Evolutionary conservation across 2,329 filamentous ascomycete species (phyloP).

Genomic region (Alternaria solani): DNA sequence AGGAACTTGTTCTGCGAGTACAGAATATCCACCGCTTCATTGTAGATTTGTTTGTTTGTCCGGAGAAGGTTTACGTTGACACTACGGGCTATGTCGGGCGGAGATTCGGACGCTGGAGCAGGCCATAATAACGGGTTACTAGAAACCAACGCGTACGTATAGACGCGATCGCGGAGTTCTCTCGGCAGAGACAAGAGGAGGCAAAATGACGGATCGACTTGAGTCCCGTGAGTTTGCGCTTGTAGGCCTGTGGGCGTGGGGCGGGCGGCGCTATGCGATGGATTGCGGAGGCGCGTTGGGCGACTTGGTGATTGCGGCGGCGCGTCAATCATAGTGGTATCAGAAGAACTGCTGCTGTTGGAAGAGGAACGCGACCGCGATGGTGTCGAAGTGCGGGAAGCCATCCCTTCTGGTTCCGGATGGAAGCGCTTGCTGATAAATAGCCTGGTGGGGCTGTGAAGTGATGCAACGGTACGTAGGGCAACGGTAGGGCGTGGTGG

Average conservation of each 20-base stretch:
- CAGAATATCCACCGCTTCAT: slow-evolving; percentile 46
- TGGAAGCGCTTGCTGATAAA: slow-evolving; percentile 8
- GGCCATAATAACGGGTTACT: slow-evolving; percentile 48
- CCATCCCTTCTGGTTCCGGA: slow-evolving; percentile 27
- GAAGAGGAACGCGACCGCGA: slow-evolving; percentile 43
- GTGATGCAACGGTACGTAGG: slow-evolving; percentile 8
- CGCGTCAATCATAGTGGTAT: slow-evolving; percentile 47
- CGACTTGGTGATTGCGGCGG: slow-evolving; percentile 34
- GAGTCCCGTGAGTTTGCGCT: slow-evolving; percentile 1
- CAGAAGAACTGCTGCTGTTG: slow-evolving; percentile 39
- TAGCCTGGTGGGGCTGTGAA: slow-evolving; percentile 17
- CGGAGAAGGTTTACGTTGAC: slow-evolving; percentile 40
- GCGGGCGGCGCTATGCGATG: slow-evolving; percentile 25
- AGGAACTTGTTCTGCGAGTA: slow-evolving; percentile 49
- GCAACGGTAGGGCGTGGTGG: slow-evolving; percentile 4
- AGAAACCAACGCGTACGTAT: slow-evolving; percentile 42
- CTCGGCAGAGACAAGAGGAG: slow-evolving; percentile 48
- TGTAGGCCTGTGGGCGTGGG: slow-evolving; percentile 7
- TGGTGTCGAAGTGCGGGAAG: slow-evolving; percentile 40
- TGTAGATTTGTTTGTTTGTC: slow-evolving; percentile 40
- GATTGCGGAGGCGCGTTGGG: slow-evolving; percentile 39
- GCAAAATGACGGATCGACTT: slow-evolving; percentile 38
- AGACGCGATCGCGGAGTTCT: slow-evolving; percentile 49
- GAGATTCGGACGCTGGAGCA: slow-evolving; percentile 18
- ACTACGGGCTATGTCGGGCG: slow-evolving; percentile 20